phyloP scores from a whole-genome alignment of 768 basidiomycete species.

The Dacryopinax primogenitus region DNA sequence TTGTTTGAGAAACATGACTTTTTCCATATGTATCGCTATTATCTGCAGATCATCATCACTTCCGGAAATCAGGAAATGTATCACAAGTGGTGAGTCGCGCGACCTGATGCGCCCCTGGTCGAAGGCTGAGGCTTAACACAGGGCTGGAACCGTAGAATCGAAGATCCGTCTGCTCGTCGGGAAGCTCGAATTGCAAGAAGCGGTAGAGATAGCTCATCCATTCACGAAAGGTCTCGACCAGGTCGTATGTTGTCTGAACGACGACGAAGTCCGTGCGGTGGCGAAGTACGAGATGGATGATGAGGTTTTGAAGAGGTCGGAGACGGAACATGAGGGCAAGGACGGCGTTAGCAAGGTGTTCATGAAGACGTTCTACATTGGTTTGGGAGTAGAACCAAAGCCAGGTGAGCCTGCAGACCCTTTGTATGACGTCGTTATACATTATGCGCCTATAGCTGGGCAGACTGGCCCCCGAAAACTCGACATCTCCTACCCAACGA shows the following conservation, averaged over 20 bases:
- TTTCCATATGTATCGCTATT: conserved; percentile 92
- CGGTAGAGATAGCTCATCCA: conserved; percentile 83
- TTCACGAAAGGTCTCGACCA: conserved; percentile 90
- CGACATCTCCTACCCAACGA: conserved; percentile 94
- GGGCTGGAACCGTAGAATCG: conserved; percentile 98
- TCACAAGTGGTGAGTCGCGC: conserved; percentile 67
- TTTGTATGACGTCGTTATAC: conserved; percentile 8
- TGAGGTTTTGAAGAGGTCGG: conserved; percentile 54
- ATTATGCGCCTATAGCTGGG: conserved; percentile 41
- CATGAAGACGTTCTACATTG: conserved; percentile 97
- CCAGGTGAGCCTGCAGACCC: conserved; percentile 46
- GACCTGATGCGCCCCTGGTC: neutral
- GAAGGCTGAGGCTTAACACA: conserved; percentile 22
- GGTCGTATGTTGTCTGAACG: conserved; percentile 65
- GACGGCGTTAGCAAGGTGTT: conserved; percentile 68
- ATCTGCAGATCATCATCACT: conserved; percentile 89
- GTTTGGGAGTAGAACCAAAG: conserved; percentile 81
- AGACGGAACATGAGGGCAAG: conserved; percentile 63
- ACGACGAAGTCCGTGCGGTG: conserved; percentile 77
- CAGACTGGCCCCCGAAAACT: conserved; percentile 65
- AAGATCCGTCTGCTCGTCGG: conserved; percentile 90
- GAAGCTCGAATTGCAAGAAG: conserved; percentile 94
- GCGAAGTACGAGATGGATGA: conserved; percentile 78
- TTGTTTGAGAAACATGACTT: conserved; percentile 94
- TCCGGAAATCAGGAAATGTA: conserved; percentile 73